Base-by-base conservation (phyloP, 768 basidiomycete species). In the Amanita phalloides region DNA sequence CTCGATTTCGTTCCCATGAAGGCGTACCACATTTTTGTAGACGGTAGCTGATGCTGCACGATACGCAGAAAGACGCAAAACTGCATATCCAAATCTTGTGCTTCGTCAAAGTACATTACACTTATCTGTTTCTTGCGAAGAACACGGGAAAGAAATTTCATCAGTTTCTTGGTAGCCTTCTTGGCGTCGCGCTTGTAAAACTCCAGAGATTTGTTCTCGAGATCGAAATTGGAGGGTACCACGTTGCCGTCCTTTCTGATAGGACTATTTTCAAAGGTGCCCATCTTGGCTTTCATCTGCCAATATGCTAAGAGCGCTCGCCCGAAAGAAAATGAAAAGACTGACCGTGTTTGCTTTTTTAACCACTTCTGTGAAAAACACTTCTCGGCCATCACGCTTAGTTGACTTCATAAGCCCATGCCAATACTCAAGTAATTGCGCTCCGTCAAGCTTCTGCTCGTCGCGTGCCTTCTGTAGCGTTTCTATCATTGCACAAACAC, bases 91-190 rank as follows among this genome's bases (percentile, higher is more conserved):
- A 59, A 54, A 23, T 52, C 55, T 2, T 54, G 37, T n/a, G 57
- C 58, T 45, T 57, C 56, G 30, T 59, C 58, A 33, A 59, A 53
- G 39, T 56, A 58, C n/a, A 48, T 55, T 23, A 59, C 30, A 32
- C 30, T 46, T n/a, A 58, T 17, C 13, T 1, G 2, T 26, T 13
- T 21, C 6, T 1, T 8, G 6, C 14, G 26, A 41, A 33, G 30
- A 8, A 32, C n/a, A 36, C 36, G 2, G 35, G 52, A 32, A 43
- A 43, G 20, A 43, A 43, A 43, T 26, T 26, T 21, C 42, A 4
- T 43, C 42, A 43, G 42, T 25, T 43, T 13, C 17, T 43, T 14
- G 13, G 21, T 43, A 23, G 42, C 42, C 25, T 23, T 21, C 25
- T 43, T 25, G 42, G 42, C 42, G 9, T 13, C 8, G 8, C 5